Evolutionary conservation across 1,284 basidiomycete species (phyloP), one percentile per base, ranked within the genome.

Genomic region (Erythrobasidium hasegawianum): DNA sequence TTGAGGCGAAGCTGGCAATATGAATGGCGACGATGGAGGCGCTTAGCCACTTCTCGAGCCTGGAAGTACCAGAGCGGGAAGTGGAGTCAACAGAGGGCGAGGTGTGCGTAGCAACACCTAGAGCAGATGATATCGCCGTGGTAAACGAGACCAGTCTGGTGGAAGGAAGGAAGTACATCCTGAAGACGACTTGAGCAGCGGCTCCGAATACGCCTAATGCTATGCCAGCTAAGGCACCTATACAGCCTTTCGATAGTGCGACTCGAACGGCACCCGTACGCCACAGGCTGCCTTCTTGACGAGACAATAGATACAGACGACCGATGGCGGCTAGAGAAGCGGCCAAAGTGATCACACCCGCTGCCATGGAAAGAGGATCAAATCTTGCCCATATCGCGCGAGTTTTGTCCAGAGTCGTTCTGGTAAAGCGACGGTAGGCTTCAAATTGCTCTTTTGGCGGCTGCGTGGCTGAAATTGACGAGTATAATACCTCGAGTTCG

Each of bases 361-460:
- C 78, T 2, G 77, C 77, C 81, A 98, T 97, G 11, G 90, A 80
- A 0, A 82, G 74, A 2, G 87, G 80, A 70, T 93, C 90, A 80
- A 98, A 98, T 74, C 90, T 89, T 0, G 96, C 95, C 96, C 96
- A 99, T 58, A 97, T 85, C 22, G 83, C 79, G 8, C 92, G 86
- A 58, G 68, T 59, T 24, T 20, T 53, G 24, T 29, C 29, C 41
- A 59, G 38, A 43, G 59, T 60, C 3, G 57, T 18, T 13, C 41
- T 56, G n/a, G 70, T 70, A 22, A 62, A 69, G 4, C 14, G 39
- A 14, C 61, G 56, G 45, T 29, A 64, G 7, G 22, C 8, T 8
- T 20, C 20, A 18, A 65, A 55, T 1, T 49, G 70, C 16, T 57
- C 39, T 39, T 43, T 16, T 20, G 4, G 16, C 8, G 49, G 22